These are phyloP conservation scores for Colletotrichum sp. DNA, from an alignment of 2,329 filamentous ascomycete species.

Conservation along the genomic window DNA sequence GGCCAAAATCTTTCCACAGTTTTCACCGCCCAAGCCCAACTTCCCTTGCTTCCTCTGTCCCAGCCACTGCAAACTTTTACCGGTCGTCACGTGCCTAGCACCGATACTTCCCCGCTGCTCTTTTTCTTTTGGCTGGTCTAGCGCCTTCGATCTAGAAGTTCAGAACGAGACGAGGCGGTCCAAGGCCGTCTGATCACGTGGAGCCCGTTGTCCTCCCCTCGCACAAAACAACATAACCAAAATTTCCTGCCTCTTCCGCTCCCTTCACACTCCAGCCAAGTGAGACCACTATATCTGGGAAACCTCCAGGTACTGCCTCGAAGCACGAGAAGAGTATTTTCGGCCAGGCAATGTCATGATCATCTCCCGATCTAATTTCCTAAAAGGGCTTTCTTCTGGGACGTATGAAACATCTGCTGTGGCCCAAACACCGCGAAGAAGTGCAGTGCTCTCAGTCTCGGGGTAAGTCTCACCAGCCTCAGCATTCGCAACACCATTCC, in stretches of 20 bases:
- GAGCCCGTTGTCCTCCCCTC: neutral
- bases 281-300: neutral
- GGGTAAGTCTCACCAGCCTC: neutral
- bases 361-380: neutral
- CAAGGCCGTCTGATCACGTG: neutral
- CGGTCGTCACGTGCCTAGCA: rapidly evolving
- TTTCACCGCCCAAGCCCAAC: neutral
- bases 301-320: rapidly evolving
- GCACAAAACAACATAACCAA: neutral
- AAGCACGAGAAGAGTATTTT: neutral
- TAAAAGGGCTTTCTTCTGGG: rapidly evolving
- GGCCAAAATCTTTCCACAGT: rapidly evolving
- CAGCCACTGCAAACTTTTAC: neutral
- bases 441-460: neutral
- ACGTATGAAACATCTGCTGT: rapidly evolving
- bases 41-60: neutral
- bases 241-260: neutral
- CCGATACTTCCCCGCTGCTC: neutral
- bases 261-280: neutral
- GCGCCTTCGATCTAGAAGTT: rapidly evolving
- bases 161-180: rapidly evolving
- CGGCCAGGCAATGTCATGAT: neutral
- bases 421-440: neutral
- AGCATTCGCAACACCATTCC: neutral
- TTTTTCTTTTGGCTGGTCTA: rapidly evolving